These are phyloP conservation scores for Paramecium biaurelia DNA, from an alignment of 73 alveolate species.

Conservation along the genomic window DNA sequence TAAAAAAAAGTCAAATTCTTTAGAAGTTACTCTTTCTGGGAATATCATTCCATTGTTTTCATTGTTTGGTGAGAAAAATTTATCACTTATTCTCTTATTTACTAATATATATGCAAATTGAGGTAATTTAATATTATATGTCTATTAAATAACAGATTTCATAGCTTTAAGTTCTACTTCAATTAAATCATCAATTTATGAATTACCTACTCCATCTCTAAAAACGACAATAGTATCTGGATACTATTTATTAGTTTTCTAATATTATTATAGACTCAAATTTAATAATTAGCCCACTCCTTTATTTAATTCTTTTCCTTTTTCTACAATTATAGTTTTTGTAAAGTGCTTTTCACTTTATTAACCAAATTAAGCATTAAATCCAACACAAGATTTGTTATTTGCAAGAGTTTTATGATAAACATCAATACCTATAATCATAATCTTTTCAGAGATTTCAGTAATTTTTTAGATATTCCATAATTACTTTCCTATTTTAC, in stretches of 20 bases:
- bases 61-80: not conserved
- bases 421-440: constrained; percentile 69
- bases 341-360: constrained; percentile 56
- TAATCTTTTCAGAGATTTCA: constrained; percentile 52
- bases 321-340: constrained; percentile 28
- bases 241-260: not conserved
- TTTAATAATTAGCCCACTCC: not conserved
- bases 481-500: not conserved
- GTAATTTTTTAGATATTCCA: not conserved
- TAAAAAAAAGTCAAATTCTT: constrained; percentile 79
- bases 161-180: not conserved
- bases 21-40: constrained; percentile 68
- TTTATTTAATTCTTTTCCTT: not conserved
- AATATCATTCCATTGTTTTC: constrained; percentile 77
- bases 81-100: constrained; percentile 9
- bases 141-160: not conserved
- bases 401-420: constrained; percentile 43
- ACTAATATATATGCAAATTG: not conserved
- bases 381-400: constrained; percentile 50
- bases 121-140: not conserved
- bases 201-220: constrained; percentile 60
- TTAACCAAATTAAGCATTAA: constrained; percentile 62
- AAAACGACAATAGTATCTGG: constrained; percentile 7
- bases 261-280: not conserved
- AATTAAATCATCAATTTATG: not conserved